Evolutionary conservation across 495 filamentous ascomycete species (phyloP).

Genomic region (Oleoguttula mirabilis): DNA sequence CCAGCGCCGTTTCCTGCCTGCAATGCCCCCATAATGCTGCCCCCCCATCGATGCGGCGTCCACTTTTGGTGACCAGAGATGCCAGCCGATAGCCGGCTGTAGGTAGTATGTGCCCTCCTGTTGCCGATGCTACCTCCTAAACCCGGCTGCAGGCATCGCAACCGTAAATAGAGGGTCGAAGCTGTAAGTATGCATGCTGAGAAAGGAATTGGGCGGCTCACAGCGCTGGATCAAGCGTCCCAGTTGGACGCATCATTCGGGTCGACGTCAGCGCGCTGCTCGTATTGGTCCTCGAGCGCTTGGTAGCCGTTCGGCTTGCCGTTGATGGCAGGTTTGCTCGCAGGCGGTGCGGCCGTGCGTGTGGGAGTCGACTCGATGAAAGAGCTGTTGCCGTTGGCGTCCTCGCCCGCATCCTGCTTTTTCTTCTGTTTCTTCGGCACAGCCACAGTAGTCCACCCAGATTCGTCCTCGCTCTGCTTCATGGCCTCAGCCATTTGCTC

Average conservation of each 20-base stretch:
- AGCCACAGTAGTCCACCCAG: slow-evolving; percentile 64
- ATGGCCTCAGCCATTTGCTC: slow-evolving; percentile 48
- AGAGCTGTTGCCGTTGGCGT: slow-evolving; percentile 20
- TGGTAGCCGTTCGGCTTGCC: slow-evolving; percentile 13
- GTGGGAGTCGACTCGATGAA: background rate
- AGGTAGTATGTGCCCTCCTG: too few species aligned
- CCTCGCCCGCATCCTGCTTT: slow-evolving; percentile 34
- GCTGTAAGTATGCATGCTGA: too few species aligned
- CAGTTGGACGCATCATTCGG: slow-evolving; percentile 12
- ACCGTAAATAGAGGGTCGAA: too few species aligned
- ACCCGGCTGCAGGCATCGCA: too few species aligned
- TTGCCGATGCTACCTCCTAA: too few species aligned
- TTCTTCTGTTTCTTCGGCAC: slow-evolving; percentile 48
- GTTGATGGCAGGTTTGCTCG: slow-evolving; percentile 8
- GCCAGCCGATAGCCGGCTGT: too few species aligned
- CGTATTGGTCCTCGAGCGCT: slow-evolving; percentile 14
- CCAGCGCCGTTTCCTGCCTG: too few species aligned
- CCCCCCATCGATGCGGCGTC: too few species aligned
- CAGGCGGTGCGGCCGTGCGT: background rate
- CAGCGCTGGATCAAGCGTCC: slow-evolving; percentile 9
- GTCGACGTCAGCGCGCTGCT: slow-evolving; percentile 10
- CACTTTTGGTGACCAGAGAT: too few species aligned
- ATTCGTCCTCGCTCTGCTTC: slow-evolving; percentile 31
- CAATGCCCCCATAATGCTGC: too few species aligned
- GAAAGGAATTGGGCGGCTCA: too few species aligned